A percentile compares a stretch with the other conserved stretches of the same genome.
phyloP scores from a whole-genome alignment of 805 yeast species.

The Metschnikowia borealis region DNA sequence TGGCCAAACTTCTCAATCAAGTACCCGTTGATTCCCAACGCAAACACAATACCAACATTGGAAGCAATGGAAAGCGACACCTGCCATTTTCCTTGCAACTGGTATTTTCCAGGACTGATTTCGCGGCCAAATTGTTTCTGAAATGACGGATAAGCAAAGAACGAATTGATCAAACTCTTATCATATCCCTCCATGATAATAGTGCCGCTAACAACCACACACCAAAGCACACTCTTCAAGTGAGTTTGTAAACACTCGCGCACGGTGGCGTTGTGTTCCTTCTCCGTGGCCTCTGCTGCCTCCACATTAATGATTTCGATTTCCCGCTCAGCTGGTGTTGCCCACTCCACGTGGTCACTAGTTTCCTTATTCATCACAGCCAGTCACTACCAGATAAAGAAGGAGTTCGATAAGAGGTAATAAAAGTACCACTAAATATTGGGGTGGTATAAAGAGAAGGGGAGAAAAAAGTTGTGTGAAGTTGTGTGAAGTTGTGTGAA shows the following conservation, averaged over 20 bases:
- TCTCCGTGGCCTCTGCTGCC: slow-evolving; percentile 21
- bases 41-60: slow-evolving; percentile 33
- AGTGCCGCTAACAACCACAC: slow-evolving; percentile 8
- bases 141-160: slow-evolving; percentile 11
- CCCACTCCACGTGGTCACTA: too few species aligned
- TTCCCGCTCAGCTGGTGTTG: not conserved
- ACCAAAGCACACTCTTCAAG: slow-evolving; percentile 12
- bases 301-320: slow-evolving; percentile 5
- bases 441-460: too few species aligned
- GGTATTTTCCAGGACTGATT: slow-evolving; percentile 1
- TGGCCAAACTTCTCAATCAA: slow-evolving; percentile 44
- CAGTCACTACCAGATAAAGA: too few species aligned
- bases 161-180: slow-evolving; percentile 10
- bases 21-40: slow-evolving; percentile 40
- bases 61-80: slow-evolving; percentile 13
- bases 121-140: slow-evolving; percentile 6
- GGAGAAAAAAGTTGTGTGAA: too few species aligned
- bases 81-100: slow-evolving; percentile 22
- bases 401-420: too few species aligned
- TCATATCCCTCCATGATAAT: slow-evolving; percentile 14
- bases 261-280: slow-evolving; percentile 19
- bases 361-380: too few species aligned
- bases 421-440: too few species aligned
- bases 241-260: slow-evolving; percentile 9
- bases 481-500: too few species aligned